Base-by-base conservation (phyloP, 148 eudicot genomes). In the Silene conica region DNA sequence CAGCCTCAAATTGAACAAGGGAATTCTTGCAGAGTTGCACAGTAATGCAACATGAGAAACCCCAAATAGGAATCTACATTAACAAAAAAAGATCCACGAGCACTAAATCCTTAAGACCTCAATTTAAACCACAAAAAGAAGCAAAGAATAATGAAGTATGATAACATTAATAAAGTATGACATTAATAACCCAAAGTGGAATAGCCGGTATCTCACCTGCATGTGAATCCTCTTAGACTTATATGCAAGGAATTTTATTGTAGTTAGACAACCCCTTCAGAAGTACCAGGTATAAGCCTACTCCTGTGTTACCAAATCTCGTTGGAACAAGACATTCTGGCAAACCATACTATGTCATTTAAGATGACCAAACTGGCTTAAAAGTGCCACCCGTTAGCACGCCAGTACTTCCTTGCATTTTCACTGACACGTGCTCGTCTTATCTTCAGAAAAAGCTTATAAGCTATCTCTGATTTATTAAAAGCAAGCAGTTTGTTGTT, bases 311-410 rank as follows among this genome's bases (percentile, higher is more conserved):
- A 34, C n/a, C 43, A 21, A 48, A 74, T 54, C 66, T 77, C 67
- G 25, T 60, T 9, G 6, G 41, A 8, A 14, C 22, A 58, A 57
- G 13, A 7, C 20, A 12, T 22, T 23, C 43, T 55, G 21, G 38
- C 20, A 70, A 26, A 19, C 22, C 43, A 18, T 43, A 22, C 12
- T 23, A 5, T 0, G 28, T 20, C 7, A 50, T 25, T 45, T 63
- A 67, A 15, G 10, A 56, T 48, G 23, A 28, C 65, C 15, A 73
- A 57, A 21, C 65, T 11, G 69, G 66, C 81, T 83, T 74, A 92
- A 80, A 86, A 87, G 76, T 92, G 99, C 99, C 97, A 95, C 26
- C 99, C 99, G 76, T 87, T 92, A 66, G 84, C 80, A 61, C 96
- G 89, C 89, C 97, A 95, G 75, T 79, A 79, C 69, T 75, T 92